Conservation (phyloP, 1,284 basidiomycete genomes). For the Cystobasidium pallidum region DNA sequence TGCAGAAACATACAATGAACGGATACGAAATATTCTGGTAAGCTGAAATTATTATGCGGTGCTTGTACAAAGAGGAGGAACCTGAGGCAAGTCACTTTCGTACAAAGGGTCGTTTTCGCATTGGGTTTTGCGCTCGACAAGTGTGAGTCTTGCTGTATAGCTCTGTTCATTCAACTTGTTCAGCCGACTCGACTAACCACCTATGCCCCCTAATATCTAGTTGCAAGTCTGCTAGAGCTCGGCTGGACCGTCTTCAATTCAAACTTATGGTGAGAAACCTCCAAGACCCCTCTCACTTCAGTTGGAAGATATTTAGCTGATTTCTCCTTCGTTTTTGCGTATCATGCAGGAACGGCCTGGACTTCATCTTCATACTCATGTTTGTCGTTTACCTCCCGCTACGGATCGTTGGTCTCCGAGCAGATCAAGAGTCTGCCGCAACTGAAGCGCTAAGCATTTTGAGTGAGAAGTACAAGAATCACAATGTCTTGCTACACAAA, state of each 20-base stretch:
- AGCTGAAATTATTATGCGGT: not conserved
- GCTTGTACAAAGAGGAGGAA: not conserved
- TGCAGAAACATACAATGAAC: constrained; percentile 46
- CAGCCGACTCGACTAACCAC: no score
- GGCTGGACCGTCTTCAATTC: constrained; percentile 52
- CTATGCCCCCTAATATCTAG: constrained; percentile 47
- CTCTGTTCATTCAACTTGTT: not conserved
- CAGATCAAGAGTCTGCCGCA: constrained; percentile 49
- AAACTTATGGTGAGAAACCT: constrained; percentile 43
- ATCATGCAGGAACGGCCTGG: constrained; percentile 56
- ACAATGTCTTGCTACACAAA: no score
- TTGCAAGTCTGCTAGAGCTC: constrained; percentile 50
- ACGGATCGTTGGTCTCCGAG: constrained; percentile 53
- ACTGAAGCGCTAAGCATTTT: constrained; percentile 56
- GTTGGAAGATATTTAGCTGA: no score
- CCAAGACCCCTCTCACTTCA: constrained; percentile 42
- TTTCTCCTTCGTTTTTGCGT: not conserved
- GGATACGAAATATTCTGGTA: constrained; percentile 51
- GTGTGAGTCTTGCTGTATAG: constrained; percentile 41
- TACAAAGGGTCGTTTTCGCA: constrained; percentile 51
- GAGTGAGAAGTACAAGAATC: constrained; percentile 48
- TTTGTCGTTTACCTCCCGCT: constrained; percentile 55
- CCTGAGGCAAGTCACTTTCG: constrained; percentile 45
- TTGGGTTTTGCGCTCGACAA: constrained; percentile 54
- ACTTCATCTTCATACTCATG: constrained; percentile 55